phyloP scores from a whole-genome alignment of 169 alveolate genomes.

The Plasmodium vinckei region DNA sequence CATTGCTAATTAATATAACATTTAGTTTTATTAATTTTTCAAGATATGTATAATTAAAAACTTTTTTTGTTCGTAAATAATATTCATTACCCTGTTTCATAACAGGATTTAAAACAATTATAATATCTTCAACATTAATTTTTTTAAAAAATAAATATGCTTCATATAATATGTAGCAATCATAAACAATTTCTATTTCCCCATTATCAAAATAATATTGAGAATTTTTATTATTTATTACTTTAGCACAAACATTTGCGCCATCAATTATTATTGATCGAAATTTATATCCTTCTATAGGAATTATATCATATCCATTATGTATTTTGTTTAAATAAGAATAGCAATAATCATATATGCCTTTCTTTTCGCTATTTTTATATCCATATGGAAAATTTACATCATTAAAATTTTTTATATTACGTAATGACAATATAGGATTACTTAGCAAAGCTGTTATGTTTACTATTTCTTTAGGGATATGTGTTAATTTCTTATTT shows the following conservation, averaged over 20 bases:
- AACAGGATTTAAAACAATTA: constrained; percentile 59
- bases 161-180: constrained; percentile 47
- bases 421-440: constrained; percentile 17
- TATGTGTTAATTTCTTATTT: constrained; percentile 3
- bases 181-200: constrained; percentile 24
- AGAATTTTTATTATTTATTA: constrained; percentile 12
- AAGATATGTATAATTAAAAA: constrained; percentile 31
- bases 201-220: constrained; percentile 1
- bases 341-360: constrained; percentile 42
- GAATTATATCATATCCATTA: constrained; percentile 41
- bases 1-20: constrained; percentile 59
- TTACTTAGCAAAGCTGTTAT: constrained; percentile 17
- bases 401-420: constrained; percentile 39
- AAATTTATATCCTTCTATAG: constrained; percentile 55
- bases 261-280: constrained; percentile 63
- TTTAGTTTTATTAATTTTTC: constrained; percentile 39
- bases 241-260: constrained; percentile 70
- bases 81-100: constrained; percentile 47
- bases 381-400: constrained; percentile 49
- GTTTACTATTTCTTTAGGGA: constrained; percentile 51
- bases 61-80: constrained; percentile 43
- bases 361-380: constrained; percentile 26
- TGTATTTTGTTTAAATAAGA: constrained; percentile 23
- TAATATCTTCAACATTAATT: constrained; percentile 41
- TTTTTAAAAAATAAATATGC: constrained; percentile 55